Evolutionary conservation across 83 land plant genomes (phyloP).

Genomic region (Thuja plicata): DNA sequence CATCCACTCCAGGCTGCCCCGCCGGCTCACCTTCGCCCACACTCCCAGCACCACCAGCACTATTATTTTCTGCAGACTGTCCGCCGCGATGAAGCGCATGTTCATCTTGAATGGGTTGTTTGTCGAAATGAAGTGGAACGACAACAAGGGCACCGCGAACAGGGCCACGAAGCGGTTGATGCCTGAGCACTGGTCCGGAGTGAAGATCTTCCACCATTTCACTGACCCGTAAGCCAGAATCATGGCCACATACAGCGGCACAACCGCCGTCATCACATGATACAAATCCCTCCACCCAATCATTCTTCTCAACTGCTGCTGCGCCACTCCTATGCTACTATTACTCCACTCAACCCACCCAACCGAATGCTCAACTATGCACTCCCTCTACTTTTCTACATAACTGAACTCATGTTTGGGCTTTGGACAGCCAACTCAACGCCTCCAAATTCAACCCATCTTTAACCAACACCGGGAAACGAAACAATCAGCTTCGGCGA

Average conservation of each 20-base stretch:
- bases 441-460: background rate
- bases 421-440: background rate
- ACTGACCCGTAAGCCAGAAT: constrained; percentile 83
- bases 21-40: constrained; percentile 55
- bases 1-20: constrained; percentile 74
- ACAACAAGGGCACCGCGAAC: constrained; percentile 76
- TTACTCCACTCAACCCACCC: background rate
- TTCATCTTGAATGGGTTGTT: constrained; percentile 87
- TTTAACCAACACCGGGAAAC: too few relatives aligned
- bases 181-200: constrained; percentile 83
- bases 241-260: constrained; percentile 88
- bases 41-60: constrained; percentile 48
- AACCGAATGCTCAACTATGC: background rate
- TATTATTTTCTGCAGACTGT: constrained; percentile 66
- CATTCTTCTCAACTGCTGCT: constrained; percentile 30
- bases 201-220: constrained; percentile 81
- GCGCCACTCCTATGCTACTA: background rate
- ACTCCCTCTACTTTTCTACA: background rate
- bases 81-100: constrained; percentile 72
- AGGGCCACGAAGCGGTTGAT: constrained; percentile 81
- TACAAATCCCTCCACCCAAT: constrained; percentile 58
- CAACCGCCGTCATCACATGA: constrained; percentile 78
- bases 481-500: too few relatives aligned
- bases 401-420: background rate
- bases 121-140: constrained; percentile 80